Conservation (phyloP, 441 rosid genomes). For the Pelargonium citronellum region DNA sequence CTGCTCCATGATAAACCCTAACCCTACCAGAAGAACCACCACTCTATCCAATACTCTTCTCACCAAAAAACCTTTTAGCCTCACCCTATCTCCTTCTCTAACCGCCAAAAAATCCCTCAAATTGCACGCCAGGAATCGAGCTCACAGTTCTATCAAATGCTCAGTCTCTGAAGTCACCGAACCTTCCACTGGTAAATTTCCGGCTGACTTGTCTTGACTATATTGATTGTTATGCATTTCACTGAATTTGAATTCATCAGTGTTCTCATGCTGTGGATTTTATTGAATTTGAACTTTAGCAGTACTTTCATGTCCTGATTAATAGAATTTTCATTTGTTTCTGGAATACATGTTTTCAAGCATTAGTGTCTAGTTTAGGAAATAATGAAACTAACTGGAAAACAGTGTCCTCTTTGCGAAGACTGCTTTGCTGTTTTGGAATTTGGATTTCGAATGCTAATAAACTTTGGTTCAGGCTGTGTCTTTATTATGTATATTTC, state of each 20-base stretch:
- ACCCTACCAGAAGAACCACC: constrained; percentile 3
- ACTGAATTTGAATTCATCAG: not conserved
- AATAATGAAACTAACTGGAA: too few relatives aligned
- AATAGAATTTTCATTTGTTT: not conserved
- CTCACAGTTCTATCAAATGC: constrained; percentile 47
- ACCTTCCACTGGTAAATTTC: constrained; percentile 5
- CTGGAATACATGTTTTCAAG: not conserved
- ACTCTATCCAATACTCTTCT: constrained; percentile 16
- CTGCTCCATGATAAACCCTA: constrained; percentile 10
- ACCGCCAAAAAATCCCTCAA: constrained; percentile 36
- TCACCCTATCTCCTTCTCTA: constrained; percentile 36
- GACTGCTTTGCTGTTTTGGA: too few relatives aligned
- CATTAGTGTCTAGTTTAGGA: too few relatives aligned
- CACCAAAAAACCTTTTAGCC: constrained; percentile 38
- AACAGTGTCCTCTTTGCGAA: too few relatives aligned
- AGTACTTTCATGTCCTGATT: too few relatives aligned
- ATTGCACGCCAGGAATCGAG: constrained; percentile 28
- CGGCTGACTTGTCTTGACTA: not conserved
- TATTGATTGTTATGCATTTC: not conserved
- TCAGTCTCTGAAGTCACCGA: constrained; percentile 60
- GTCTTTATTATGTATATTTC: too few relatives aligned
- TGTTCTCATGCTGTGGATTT: not conserved
- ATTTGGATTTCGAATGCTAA: too few relatives aligned
- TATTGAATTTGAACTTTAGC: not conserved
- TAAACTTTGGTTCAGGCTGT: too few relatives aligned